phyloP scores from a whole-genome alignment of 306 rosid species.

The Cicer chorassanicum region DNA sequence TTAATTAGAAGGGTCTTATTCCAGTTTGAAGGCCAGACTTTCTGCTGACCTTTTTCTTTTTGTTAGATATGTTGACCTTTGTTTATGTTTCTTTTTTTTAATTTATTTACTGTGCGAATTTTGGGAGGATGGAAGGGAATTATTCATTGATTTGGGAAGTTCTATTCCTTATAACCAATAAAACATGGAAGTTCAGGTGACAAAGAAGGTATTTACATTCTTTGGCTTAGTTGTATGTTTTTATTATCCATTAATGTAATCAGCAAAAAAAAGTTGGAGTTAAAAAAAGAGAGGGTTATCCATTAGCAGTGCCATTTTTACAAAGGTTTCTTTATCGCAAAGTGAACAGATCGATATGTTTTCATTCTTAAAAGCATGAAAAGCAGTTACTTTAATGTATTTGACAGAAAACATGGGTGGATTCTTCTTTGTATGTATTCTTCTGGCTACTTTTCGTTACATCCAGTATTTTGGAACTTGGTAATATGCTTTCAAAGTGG shows the following conservation, averaged over 20 bases:
- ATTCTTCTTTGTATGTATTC: too few relatives aligned
- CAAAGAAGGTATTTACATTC: conserved; percentile 22
- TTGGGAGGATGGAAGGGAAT: conserved; percentile 36
- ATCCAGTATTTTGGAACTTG: too few relatives aligned
- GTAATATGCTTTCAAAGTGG: too few relatives aligned
- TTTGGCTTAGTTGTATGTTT: conserved; percentile 14
- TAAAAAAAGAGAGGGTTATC: too few relatives aligned
- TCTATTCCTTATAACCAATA: conserved; percentile 20
- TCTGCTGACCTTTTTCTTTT: conserved; percentile 22
- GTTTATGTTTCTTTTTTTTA: conserved; percentile 26
- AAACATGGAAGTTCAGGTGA: conserved; percentile 26
- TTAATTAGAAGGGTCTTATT: not conserved
- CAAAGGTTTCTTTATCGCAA: too few relatives aligned
- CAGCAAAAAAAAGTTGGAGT: not conserved
- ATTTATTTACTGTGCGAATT: conserved; percentile 7
- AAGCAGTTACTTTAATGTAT: too few relatives aligned
- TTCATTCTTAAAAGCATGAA: too few relatives aligned
- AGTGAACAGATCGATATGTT: too few relatives aligned
- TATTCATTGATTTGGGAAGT: conserved; percentile 38
- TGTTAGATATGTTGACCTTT: conserved; percentile 8
- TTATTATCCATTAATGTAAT: conserved; percentile 24
- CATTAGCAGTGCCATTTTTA: too few relatives aligned
- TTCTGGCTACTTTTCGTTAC: too few relatives aligned
- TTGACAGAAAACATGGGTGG: too few relatives aligned
- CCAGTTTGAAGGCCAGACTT: conserved; percentile 38